A percentile compares a stretch with the other conserved stretches of the same genome.
Evolutionary conservation across 2,329 filamentous ascomycete genomes (phyloP).

Genomic region (Saccharata proteae): DNA sequence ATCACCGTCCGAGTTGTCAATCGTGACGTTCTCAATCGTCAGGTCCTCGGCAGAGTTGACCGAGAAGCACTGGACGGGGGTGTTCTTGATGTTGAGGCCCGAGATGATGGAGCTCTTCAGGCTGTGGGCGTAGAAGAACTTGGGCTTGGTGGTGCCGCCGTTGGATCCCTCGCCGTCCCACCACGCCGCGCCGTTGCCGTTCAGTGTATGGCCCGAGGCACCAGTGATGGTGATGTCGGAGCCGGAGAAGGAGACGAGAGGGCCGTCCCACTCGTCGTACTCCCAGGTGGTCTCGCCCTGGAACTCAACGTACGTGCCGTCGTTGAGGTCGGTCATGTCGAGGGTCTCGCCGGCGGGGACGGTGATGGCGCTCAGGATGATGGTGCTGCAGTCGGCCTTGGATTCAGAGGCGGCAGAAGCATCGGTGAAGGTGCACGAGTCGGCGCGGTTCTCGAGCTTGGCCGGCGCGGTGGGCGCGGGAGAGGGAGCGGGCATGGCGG

Average conservation of each 20-base stretch:
- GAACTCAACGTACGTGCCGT: conserved; percentile 20
- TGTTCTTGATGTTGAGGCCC: conserved; percentile 41
- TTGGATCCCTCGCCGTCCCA: conserved; percentile 37
- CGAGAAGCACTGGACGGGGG: conserved; percentile 39
- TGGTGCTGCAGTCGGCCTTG: conserved; percentile 8
- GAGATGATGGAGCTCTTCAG: conserved; percentile 21
- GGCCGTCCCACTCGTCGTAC: conserved; percentile 27
- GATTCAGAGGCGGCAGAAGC: conserved; percentile 8
- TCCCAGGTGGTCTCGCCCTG: conserved; percentile 20
- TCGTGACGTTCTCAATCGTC: conserved; percentile 32
- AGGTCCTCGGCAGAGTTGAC: conserved; percentile 28
- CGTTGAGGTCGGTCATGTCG: conserved; percentile 42
- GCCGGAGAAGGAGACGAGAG: conserved; percentile 27
- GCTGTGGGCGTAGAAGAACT: conserved; percentile 8
- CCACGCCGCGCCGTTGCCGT: conserved; percentile 30
- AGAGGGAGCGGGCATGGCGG: conserved; percentile 3
- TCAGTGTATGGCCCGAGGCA: conserved; percentile 21
- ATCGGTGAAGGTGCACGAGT: conserved; percentile 10
- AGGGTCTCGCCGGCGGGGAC: conserved; percentile 30
- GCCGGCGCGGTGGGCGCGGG: conserved; percentile 10
- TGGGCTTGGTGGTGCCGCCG: conserved; percentile 26
- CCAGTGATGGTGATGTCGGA: conserved; percentile 30
- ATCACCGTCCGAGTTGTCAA: conserved; percentile 43
- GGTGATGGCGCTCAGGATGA: conserved; percentile 7
- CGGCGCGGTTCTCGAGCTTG: conserved; percentile 11